These are phyloP conservation scores for Agrocybe praecox DNA, from an alignment of 768 basidiomycete genomes.

Conservation along the genomic window DNA sequence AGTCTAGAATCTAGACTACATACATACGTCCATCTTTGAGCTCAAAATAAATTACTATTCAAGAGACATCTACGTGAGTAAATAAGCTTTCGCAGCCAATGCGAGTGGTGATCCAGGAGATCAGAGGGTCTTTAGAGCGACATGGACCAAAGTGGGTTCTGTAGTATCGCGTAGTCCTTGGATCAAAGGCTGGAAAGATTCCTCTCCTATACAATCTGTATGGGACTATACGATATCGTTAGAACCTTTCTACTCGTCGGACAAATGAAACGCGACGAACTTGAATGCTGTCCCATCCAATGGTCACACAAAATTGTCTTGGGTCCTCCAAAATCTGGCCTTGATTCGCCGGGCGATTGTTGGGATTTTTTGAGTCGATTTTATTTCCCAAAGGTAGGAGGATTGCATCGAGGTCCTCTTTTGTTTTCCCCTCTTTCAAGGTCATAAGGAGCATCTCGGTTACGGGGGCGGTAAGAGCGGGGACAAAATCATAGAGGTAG, in stretches of 20 bases:
- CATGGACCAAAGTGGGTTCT: not conserved
- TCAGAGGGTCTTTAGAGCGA: not conserved
- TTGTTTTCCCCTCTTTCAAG: conserved; percentile 19
- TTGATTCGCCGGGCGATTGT: conserved; percentile 13
- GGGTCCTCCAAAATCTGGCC: conserved; percentile 16
- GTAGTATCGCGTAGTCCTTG: not conserved
- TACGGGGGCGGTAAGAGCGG: conserved; percentile 13
- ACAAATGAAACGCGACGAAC: not conserved
- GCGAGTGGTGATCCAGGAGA: not conserved
- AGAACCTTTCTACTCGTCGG: not conserved
- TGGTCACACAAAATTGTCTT: conserved; percentile 6
- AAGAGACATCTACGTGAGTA: no score
- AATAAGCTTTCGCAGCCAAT: no score
- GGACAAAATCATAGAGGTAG: conserved; percentile 9
- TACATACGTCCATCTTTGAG: no score
- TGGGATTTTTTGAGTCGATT: conserved; percentile 10
- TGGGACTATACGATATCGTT: not conserved
- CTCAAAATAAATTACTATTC: no score
- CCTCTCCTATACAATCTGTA: not conserved
- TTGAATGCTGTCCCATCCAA: conserved; percentile 21
- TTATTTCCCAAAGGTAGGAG: conserved; percentile 6
- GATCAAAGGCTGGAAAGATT: not conserved
- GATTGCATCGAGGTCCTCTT: conserved; percentile 9
- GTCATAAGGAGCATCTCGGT: conserved; percentile 15
- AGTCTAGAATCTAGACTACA: no score